These are phyloP conservation scores for Xylaria nigripes DNA, from an alignment of 495 filamentous ascomycete genomes.

Conservation along the genomic window DNA sequence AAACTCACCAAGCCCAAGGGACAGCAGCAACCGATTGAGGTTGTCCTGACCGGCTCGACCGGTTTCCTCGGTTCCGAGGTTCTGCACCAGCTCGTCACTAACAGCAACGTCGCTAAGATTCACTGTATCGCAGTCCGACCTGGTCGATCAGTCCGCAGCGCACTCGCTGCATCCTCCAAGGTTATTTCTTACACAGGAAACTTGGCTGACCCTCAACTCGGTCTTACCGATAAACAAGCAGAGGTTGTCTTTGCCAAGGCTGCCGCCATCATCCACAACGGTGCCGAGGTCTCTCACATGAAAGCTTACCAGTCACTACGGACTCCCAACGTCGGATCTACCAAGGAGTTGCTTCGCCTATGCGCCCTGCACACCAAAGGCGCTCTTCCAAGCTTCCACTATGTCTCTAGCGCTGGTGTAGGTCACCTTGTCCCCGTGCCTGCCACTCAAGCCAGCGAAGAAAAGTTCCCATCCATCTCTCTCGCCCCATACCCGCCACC, in stretches of 20 bases:
- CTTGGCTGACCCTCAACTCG: slow-evolving; percentile 20
- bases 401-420: too few relatives aligned
- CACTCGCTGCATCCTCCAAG: slow-evolving; percentile 21
- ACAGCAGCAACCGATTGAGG: too few relatives aligned
- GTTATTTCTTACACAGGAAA: slow-evolving; percentile 31
- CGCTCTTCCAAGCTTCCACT: too few relatives aligned
- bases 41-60: slow-evolving; percentile 29
- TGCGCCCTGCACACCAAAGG: too few relatives aligned
- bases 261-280: slow-evolving; percentile 43
- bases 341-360: too few relatives aligned
- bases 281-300: slow-evolving; percentile 41
- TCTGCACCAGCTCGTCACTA: background rate
- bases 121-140: slow-evolving; percentile 17
- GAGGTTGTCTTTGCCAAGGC: slow-evolving; percentile 18
- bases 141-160: background rate
- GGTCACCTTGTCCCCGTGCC: too few relatives aligned
- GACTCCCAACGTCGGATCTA: slow-evolving; percentile 36
- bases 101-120: background rate
- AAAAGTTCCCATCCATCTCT: too few relatives aligned
- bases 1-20: too few relatives aligned
- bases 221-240: slow-evolving; percentile 19
- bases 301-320: slow-evolving; percentile 37
- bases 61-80: slow-evolving; percentile 24
- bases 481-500: too few relatives aligned
- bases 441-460: too few relatives aligned